phyloP scores from a whole-genome alignment of 2,329 filamentous ascomycete species.

The Cladophialophora immunda region DNA sequence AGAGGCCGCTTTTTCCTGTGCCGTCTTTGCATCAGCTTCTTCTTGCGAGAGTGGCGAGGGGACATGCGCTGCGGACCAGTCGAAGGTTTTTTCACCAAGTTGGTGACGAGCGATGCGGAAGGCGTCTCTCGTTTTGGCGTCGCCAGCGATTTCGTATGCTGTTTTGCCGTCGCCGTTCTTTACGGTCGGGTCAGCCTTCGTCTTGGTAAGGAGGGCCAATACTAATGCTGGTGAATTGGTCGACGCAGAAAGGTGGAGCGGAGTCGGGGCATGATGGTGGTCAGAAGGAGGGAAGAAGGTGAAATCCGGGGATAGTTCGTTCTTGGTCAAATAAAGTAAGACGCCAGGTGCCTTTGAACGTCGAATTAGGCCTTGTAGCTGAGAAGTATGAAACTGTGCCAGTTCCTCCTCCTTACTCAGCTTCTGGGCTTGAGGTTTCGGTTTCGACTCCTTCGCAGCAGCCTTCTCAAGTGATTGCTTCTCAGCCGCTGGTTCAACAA shows the following conservation, averaged over 20 bases:
- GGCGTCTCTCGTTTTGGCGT: slow-evolving; percentile 84
- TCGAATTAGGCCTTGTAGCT: slow-evolving; percentile 86
- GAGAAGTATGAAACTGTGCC: slow-evolving; percentile 82
- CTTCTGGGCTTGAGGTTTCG: slow-evolving; percentile 62
- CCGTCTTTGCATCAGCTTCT: slow-evolving; percentile 74
- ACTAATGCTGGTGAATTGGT: slow-evolving; percentile 83
- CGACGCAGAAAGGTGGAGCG: slow-evolving; percentile 84
- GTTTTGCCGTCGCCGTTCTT: slow-evolving; percentile 80
- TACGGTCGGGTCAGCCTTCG: slow-evolving; percentile 75
- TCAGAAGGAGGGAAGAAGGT: slow-evolving; percentile 73
- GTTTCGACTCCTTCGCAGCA: slow-evolving; percentile 46
- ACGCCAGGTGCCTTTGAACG: slow-evolving; percentile 89
- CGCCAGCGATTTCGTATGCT: slow-evolving; percentile 85
- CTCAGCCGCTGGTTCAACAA: slow-evolving; percentile 57
- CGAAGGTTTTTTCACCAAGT: slow-evolving; percentile 77
- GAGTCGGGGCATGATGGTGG: slow-evolving; percentile 79
- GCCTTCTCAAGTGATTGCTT: slow-evolving; percentile 24
- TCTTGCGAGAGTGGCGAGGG: slow-evolving; percentile 74
- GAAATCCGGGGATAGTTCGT: slow-evolving; percentile 76
- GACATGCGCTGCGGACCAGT: slow-evolving; percentile 80
- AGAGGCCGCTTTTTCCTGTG: slow-evolving; percentile 74
- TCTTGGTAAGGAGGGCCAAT: slow-evolving; percentile 77
- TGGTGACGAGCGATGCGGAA: slow-evolving; percentile 88
- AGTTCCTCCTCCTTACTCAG: slow-evolving; percentile 84
- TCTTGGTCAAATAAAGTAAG: slow-evolving; percentile 81